Evolutionary conservation across 257 asterid species (phyloP), one percentile per base, ranked within the genome.

Genomic region (Nicotiana tomentosiformis): DNA sequence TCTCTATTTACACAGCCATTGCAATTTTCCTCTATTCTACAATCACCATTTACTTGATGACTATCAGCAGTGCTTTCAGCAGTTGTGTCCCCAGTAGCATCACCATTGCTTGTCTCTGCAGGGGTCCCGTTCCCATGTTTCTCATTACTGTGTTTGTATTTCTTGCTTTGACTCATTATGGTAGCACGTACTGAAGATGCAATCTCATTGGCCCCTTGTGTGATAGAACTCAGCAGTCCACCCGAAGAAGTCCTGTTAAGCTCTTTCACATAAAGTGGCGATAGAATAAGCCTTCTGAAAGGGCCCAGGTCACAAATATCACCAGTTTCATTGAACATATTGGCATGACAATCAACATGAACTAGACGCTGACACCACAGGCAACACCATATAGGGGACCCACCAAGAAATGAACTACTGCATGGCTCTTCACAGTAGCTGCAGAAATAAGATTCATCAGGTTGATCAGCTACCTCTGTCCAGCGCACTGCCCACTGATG

Each of bases 341-440:
- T 91, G 84, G 96, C 84, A 74, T 93, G 99, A 87, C 99, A 96
- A 80, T 96, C 99, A 82, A 94, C 98, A 88, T 96, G 99, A 66
- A 96, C 97, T 83, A 96, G 82, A 23, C 95, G 97, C 86, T 94
- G 99, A 87, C 99, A 96, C 99, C 99, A 96, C 81, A 96, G 86
- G 90, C 99, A 96, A 87, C 98, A 90, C 99, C 99, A 96, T 68
- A 96, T 91, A 33, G 99, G 98, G 81, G 99, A 94, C 55, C 97
- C 99, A 76, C 96, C 98, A 83, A 96, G 97, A 88, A 96, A 94
- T 66, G 97, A 93, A 81, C 90, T 86, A 87, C 92, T 93, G 88
- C 99, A 95, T 60, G 98, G 97, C 93, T 96, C 99, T 81, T 96
- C 99, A 82, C 99, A 96, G 88, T 94, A 90, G 87, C 97, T 93